Base-by-base conservation (phyloP, 1,284 basidiomycete genomes). In the Fomitiporia mediterranea region DNA sequence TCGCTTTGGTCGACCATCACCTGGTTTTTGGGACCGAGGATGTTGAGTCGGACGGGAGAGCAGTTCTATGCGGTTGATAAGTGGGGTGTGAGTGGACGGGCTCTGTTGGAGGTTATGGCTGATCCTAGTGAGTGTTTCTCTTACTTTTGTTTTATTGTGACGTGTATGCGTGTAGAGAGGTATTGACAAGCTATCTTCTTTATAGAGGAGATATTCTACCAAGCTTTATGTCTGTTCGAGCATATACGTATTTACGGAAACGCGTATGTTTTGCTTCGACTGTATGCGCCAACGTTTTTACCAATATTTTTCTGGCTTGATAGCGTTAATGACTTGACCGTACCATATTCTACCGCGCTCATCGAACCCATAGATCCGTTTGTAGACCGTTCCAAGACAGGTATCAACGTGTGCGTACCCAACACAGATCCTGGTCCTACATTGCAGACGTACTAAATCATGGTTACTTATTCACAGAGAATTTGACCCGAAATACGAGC, bases 191-290 rank as follows among this genome's bases (percentile, higher is more conserved):
- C 67, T 30, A 67, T 34, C 8, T 62, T 50, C 53, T 56, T 23
- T 15, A 13, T 65, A 86, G 89, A 84, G 23, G 79, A 80, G 15
- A 73, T 89, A 32, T 98, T 98, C 68, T 84, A 87, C 65, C 81
- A 89, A 61, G 89, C 85, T 2, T 74, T 98, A 35, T 60, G 75
- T 0, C 71, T 73, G 30, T 98, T 98, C 69, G 69, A 80, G 25
- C 74, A 83, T 37, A 75, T 94, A 42, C 75, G 83, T 56, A 81
- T 98, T 58, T 97, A 93, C 63, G 94, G 91, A 7, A 96, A 95
- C 70, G 81, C 86, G 83, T 86, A 62, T 62, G 82, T 74, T 50
- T 30, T 23, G 38, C 51, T 53, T 60, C 5, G 4, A 4, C 27
- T 46, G 15, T 4, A 17, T 28, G 6, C 32, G 19, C 34, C 13